These are phyloP conservation scores for Gossypium sturtianum DNA, from an alignment of 345 rosid genomes.

Conservation along the genomic window DNA sequence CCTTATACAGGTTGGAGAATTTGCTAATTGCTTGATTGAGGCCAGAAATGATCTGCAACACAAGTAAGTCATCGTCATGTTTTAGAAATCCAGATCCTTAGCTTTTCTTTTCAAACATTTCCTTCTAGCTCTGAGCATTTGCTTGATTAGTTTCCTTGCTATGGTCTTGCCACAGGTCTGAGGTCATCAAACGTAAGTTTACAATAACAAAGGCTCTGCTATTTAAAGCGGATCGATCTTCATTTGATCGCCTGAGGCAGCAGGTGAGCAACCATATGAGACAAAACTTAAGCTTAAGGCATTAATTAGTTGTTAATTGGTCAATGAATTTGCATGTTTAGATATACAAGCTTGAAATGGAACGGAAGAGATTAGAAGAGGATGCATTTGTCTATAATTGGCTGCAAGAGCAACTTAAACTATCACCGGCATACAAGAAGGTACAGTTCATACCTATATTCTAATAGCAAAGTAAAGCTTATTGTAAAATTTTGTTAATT, in stretches of 20 bases:
- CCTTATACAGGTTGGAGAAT: conserved; percentile 65
- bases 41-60: conserved; percentile 72
- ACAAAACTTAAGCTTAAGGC: conserved; percentile 10
- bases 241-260: conserved; percentile 73
- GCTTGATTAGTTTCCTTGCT: neutral
- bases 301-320: conserved; percentile 1
- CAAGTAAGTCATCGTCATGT: conserved; percentile 46
- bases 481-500: neutral
- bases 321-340: conserved; percentile 23
- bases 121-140: neutral
- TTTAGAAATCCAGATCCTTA: neutral
- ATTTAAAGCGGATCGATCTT: conserved; percentile 78
- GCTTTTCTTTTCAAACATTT: neutral
- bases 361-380: conserved; percentile 80
- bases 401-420: conserved; percentile 86
- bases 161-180: conserved; percentile 38
- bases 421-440: conserved; percentile 85
- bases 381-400: conserved; percentile 88
- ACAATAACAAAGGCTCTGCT: conserved; percentile 76
- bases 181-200: conserved; percentile 70
- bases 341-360: conserved; percentile 75
- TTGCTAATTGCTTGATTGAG: conserved; percentile 78
- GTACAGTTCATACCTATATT: conserved; percentile 25
- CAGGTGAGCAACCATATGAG: conserved; percentile 48
- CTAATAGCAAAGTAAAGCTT: neutral